A percentile compares a stretch with the other conserved stretches of the same genome.
Evolutionary conservation across 345 rosid species (phyloP).

Genomic region (Eucalyptus microcorys): DNA sequence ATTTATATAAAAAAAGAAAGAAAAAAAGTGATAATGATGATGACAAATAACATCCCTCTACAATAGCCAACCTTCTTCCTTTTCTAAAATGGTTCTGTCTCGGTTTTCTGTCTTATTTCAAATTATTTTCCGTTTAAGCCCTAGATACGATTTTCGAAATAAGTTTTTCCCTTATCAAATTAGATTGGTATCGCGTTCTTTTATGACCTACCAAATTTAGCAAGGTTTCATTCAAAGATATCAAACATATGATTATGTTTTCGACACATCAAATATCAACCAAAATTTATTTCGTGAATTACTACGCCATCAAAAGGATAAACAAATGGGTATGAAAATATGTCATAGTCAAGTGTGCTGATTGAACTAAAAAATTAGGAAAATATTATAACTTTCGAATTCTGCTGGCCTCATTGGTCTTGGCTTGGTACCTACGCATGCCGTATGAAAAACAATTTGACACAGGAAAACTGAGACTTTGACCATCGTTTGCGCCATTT

Average conservation of each 20-base stretch:
- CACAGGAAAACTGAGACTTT: not conserved
- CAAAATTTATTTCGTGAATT: not conserved
- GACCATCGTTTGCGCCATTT: not conserved
- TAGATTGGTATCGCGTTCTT: not conserved
- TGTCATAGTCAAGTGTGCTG: not conserved
- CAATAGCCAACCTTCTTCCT: not conserved
- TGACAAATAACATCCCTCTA: not conserved
- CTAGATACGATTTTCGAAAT: not conserved
- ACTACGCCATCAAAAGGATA: not conserved
- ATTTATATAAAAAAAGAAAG: not conserved
- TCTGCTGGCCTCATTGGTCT: not conserved
- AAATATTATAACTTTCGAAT: not conserved
- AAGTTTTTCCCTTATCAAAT: not conserved
- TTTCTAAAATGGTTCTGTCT: not conserved
- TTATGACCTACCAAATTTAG: not conserved
- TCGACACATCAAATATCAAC: fast-evolving
- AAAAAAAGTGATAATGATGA: not conserved
- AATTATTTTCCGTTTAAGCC: not conserved
- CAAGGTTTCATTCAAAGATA: not conserved
- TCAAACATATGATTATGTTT: not conserved
- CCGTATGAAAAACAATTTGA: not conserved
- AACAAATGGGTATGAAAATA: not conserved
- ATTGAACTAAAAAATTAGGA: not conserved
- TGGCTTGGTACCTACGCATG: not conserved
- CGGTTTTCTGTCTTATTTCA: not conserved